phyloP scores from a whole-genome alignment of 1,139 yeast species.

The Meyerozyma sp. region DNA sequence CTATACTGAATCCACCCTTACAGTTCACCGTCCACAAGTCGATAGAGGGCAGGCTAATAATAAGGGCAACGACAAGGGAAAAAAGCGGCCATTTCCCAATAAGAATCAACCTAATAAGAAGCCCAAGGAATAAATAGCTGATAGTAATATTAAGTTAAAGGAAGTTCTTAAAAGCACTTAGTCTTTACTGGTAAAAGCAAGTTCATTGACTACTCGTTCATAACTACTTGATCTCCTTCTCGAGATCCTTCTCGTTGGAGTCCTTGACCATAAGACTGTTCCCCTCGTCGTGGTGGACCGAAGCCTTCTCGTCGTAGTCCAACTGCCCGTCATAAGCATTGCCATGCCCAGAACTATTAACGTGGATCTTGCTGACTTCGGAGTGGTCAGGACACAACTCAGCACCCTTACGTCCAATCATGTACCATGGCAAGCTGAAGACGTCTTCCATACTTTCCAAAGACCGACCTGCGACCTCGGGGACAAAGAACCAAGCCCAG shows the following conservation, averaged over 20 bases:
- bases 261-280: constrained; percentile 1
- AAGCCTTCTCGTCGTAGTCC: constrained; percentile 1
- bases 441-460: constrained; percentile 55
- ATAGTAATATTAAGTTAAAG: no score
- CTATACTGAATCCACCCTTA: constrained; percentile 26
- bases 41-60: constrained; percentile 8
- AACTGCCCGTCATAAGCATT: neutral
- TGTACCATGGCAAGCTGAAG: constrained; percentile 55
- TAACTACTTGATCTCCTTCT: neutral
- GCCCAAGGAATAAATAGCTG: neutral
- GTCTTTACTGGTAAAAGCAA: neutral
- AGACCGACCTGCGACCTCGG: constrained; percentile 49
- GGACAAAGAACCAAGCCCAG: constrained; percentile 51
- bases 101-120: neutral
- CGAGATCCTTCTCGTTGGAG: constrained; percentile 1
- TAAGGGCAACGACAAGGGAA: constrained; percentile 2
- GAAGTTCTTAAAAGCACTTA: no score
- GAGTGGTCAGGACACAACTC: constrained; percentile 50
- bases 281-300: neutral
- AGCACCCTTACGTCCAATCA: constrained; percentile 49
- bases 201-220: no score
- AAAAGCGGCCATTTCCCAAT: constrained; percentile 1
- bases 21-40: constrained; percentile 25
- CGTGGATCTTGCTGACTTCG: constrained; percentile 30
- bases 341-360: constrained; percentile 5